Conservation (phyloP, 2,329 filamentous ascomycete genomes). For the Esteya vermicola region DNA sequence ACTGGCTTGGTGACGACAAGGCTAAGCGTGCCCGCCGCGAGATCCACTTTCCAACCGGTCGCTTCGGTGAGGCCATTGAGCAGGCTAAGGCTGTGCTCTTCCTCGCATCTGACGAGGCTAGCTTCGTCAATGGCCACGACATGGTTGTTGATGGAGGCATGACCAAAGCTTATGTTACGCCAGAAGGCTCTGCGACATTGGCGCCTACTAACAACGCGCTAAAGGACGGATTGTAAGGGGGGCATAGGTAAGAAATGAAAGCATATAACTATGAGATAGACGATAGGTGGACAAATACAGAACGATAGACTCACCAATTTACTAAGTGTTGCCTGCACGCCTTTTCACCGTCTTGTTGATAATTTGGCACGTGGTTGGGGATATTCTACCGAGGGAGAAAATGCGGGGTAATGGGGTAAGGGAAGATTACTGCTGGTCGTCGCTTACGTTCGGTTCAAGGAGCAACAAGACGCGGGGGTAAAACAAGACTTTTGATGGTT, state of each 20-base stretch:
- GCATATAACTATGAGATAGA: too few relatives aligned
- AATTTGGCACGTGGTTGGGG: too few relatives aligned
- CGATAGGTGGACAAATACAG: too few relatives aligned
- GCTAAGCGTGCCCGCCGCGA: slow-evolving; percentile 71
- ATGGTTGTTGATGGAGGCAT: slow-evolving; percentile 94
- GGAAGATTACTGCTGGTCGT: neutral
- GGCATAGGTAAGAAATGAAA: too few relatives aligned
- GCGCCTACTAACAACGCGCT: slow-evolving; percentile 47
- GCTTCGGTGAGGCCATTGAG: slow-evolving; percentile 88
- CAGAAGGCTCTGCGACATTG: slow-evolving; percentile 40
- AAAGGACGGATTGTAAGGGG: slow-evolving; percentile 18
- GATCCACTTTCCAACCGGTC: slow-evolving; percentile 75
- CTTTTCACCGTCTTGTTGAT: neutral
- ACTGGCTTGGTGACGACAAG: slow-evolving; percentile 81
- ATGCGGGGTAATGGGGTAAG: slow-evolving; percentile 1
- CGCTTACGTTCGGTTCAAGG: too few relatives aligned
- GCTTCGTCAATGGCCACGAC: slow-evolving; percentile 81
- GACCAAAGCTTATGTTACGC: slow-evolving; percentile 76
- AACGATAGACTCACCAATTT: too few relatives aligned
- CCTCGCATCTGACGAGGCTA: slow-evolving; percentile 73
- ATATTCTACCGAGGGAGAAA: neutral
- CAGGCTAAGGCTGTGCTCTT: slow-evolving; percentile 84
- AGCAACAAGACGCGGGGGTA: neutral
- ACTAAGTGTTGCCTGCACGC: too few relatives aligned
- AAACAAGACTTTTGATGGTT: too few relatives aligned